Conservation (phyloP, 441 rosid genomes). For the Populus trichocarpa region DNA sequence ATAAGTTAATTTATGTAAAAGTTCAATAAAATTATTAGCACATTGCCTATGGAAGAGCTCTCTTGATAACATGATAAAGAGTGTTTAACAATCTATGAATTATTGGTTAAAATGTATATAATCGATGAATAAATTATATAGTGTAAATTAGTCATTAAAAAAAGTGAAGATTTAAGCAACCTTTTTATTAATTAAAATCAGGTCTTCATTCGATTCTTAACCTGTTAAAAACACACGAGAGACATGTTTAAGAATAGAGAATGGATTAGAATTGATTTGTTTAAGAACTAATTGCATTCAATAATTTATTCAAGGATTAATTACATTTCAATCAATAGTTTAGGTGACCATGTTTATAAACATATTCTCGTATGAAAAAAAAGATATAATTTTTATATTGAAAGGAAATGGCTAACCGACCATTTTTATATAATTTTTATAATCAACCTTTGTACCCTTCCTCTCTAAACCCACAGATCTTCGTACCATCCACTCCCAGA, state of each 20-base stretch:
- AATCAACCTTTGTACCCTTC: too few relatives aligned
- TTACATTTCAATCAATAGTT: not conserved
- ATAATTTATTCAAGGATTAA: too few relatives aligned
- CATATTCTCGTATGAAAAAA: not conserved
- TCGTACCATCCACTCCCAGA: too few relatives aligned
- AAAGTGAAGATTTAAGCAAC: too few relatives aligned
- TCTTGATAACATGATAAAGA: not conserved
- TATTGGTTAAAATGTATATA: not conserved
- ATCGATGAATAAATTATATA: not conserved
- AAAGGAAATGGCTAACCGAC: not conserved
- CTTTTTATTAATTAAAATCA: too few relatives aligned
- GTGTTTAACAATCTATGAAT: not conserved
- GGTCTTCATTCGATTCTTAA: not conserved
- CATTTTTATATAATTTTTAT: too few relatives aligned
- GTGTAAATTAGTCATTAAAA: not conserved
- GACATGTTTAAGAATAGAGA: not conserved
- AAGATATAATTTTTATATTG: not conserved
- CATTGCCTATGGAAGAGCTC: not conserved
- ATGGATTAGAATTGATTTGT: not conserved
- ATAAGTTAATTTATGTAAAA: too few relatives aligned
- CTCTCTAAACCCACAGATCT: too few relatives aligned
- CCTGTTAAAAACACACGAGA: not conserved
- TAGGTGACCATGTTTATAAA: not conserved
- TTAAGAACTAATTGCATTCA: not conserved
- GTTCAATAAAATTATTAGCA: not conserved